Evolutionary conservation across 2,329 filamentous ascomycete genomes (phyloP).

Genomic region (Diplodia sapinea): DNA sequence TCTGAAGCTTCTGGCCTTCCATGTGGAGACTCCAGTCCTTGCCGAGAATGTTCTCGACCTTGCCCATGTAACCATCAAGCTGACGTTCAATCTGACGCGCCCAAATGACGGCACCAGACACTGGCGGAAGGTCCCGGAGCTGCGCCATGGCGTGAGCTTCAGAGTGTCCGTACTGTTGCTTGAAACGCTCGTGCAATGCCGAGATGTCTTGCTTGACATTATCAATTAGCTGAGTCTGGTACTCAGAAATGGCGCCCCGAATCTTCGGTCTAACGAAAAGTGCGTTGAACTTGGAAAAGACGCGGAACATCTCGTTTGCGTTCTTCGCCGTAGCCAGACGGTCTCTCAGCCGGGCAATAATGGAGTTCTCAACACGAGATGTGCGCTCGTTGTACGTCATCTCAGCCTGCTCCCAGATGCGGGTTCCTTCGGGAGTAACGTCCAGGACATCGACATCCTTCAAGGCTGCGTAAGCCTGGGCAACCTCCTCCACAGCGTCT

Average conservation of each 20-base stretch:
- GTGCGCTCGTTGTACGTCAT: constrained; percentile 97
- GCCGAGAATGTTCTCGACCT: constrained; percentile 97
- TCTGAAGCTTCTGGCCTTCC: constrained; percentile 91
- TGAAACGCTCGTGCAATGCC: constrained; percentile 93
- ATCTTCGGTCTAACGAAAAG: constrained; percentile 99
- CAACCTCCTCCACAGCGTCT: constrained; percentile 94
- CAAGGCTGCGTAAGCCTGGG: constrained; percentile 89
- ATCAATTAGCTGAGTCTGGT: constrained; percentile 96
- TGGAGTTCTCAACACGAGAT: constrained; percentile 96
- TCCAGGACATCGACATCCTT: constrained; percentile 96
- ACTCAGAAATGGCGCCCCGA: constrained; percentile 94
- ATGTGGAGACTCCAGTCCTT: constrained; percentile 93
- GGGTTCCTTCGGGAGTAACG: constrained; percentile 86
- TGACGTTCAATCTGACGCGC: constrained; percentile 96
- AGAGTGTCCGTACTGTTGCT: constrained; percentile 97
- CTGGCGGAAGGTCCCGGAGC: constrained; percentile 90
- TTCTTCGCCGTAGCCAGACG: constrained; percentile 94
- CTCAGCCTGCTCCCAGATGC: constrained; percentile 91
- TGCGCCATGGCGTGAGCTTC: constrained; percentile 99
- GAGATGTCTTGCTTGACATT: constrained; percentile 97
- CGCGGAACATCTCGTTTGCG: constrained; percentile 99
- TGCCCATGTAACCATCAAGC: constrained; percentile 95
- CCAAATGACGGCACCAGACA: constrained; percentile 97
- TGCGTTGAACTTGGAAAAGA: constrained; percentile 99
- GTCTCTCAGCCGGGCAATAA: constrained; percentile 91